phyloP scores from a whole-genome alignment of 1,139 yeast genomes.

The Yamadazyma buinensis region DNA sequence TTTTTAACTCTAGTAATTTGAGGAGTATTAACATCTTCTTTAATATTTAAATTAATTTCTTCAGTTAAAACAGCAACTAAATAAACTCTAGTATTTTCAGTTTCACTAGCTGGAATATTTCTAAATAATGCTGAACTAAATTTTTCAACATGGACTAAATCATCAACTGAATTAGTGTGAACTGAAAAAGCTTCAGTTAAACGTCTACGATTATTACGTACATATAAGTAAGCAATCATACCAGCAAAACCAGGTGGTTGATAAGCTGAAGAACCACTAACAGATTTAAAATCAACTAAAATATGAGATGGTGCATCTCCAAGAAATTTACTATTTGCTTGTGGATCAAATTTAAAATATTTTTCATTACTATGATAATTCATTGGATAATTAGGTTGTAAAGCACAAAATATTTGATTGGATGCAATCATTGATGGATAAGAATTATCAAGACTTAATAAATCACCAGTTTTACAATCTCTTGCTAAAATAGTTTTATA shows the following conservation, averaged over 20 bases:
- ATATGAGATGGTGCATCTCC: constrained; percentile 69
- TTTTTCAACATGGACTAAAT: constrained; percentile 59
- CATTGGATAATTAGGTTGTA: constrained; percentile 71
- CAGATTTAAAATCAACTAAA: constrained; percentile 74
- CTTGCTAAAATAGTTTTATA: constrained; percentile 70
- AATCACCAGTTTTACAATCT: constrained; percentile 58
- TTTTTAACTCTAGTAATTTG: constrained; percentile 53
- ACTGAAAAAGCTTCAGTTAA: constrained; percentile 81
- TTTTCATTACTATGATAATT: constrained; percentile 32
- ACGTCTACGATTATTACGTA: constrained; percentile 62
- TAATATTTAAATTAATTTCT: constrained; percentile 39
- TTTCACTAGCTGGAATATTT: constrained; percentile 70
- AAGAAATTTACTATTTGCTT: constrained; percentile 42
- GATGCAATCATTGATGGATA: constrained; percentile 62
- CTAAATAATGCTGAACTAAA: constrained; percentile 77
- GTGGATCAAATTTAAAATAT: constrained; percentile 40
- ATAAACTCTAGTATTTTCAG: constrained; percentile 59
- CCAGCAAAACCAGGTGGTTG: constrained; percentile 70
- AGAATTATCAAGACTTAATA: constrained; percentile 41
- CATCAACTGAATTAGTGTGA: constrained; percentile 55
- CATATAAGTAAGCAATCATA: constrained; percentile 67
- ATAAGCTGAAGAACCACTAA: constrained; percentile 56
- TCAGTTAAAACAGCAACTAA: constrained; percentile 69
- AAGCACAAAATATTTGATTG: constrained; percentile 67
- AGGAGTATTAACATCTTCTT: constrained; percentile 19